These are phyloP conservation scores for Apophysomyces sp. DNA, from an alignment of 371 early-diverging fungal genomes.

Conservation along the genomic window DNA sequence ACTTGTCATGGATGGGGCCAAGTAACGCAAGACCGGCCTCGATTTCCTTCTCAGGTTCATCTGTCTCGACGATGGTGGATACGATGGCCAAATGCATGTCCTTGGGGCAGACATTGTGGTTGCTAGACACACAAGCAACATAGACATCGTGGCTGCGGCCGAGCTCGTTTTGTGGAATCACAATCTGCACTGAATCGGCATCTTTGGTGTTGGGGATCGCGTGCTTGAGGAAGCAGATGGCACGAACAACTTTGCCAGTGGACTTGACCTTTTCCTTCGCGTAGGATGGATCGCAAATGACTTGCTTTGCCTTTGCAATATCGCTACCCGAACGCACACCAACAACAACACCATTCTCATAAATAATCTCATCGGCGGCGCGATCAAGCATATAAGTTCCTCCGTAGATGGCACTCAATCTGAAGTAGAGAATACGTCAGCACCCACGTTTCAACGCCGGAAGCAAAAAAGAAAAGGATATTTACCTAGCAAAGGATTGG, in stretches of 20 bases:
- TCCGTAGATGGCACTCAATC: constrained; percentile 94
- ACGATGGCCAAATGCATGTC: constrained; percentile 92
- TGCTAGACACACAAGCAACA: constrained; percentile 86
- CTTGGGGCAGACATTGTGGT: constrained; percentile 92
- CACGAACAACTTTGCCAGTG: constrained; percentile 87
- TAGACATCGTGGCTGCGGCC: constrained; percentile 93
- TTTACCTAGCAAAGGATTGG: constrained; percentile 97
- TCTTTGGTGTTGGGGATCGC: constrained; percentile 93
- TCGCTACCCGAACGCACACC: constrained; percentile 92
- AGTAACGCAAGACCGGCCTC: constrained; percentile 85
- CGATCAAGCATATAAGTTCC: constrained; percentile 98
- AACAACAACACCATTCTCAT: constrained; percentile 73
- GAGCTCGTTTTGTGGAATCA: constrained; percentile 96
- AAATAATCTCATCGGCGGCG: constrained; percentile 85
- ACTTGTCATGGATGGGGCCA: constrained; percentile 88
- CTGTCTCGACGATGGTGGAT: constrained; percentile 91
- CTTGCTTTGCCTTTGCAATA: constrained; percentile 76
- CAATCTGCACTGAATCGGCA: constrained; percentile 93
- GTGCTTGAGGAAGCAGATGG: constrained; percentile 91
- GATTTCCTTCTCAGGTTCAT: constrained; percentile 84
- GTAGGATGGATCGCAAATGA: constrained; percentile 97
- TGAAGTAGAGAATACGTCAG: constrained; percentile 14
- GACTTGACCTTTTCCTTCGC: constrained; percentile 74
- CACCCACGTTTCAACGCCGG: too few relatives aligned
- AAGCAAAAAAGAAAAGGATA: background rate